These are phyloP conservation scores for Acorus calamus DNA, from an alignment of 106 monocot genomes.

Conservation along the genomic window DNA sequence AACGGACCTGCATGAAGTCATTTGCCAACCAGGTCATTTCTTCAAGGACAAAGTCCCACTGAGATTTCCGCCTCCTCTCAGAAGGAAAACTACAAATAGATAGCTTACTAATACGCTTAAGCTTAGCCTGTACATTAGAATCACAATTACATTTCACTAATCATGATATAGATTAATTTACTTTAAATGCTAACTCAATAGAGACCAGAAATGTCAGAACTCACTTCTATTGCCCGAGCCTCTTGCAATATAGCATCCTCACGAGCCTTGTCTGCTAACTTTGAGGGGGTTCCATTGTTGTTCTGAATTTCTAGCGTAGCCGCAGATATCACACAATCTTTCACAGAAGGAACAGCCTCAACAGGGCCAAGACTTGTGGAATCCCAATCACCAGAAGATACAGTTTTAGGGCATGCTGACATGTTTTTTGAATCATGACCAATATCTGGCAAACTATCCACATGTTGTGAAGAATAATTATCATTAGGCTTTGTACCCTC, in stretches of 20 bases:
- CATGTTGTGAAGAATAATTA: constrained; percentile 7
- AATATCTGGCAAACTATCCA: constrained; percentile 15
- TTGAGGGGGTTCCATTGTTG: constrained; percentile 12
- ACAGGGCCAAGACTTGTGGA: constrained; percentile 8
- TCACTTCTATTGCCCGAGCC: constrained; percentile 75
- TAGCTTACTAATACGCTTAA: constrained; percentile 42
- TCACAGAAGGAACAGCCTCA: background rate
- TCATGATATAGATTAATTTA: background rate
- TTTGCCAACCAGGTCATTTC: constrained; percentile 99
- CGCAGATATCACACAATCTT: constrained; percentile 9
- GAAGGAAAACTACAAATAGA: constrained; percentile 28
- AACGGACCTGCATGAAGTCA: constrained; percentile 91
- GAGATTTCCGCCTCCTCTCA: constrained; percentile 48
- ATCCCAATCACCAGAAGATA: background rate
- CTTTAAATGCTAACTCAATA: too few relatives aligned
- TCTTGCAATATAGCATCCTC: constrained; percentile 81
- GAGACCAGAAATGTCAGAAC: background rate
- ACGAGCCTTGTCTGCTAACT: constrained; percentile 36
- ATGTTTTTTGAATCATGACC: constrained; percentile 14
- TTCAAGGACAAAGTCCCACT: constrained; percentile 98
- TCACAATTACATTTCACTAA: background rate
- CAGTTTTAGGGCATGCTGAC: background rate
- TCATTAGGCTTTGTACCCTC: constrained; percentile 10
- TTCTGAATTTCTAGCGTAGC: constrained; percentile 31
- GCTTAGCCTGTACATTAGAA: constrained; percentile 46